A percentile compares a stretch with the other conserved stretches of the same genome.
Evolutionary conservation across 192 early-diverging fungal genomes (phyloP).

Genomic region (Entomortierella beljakovae): DNA sequence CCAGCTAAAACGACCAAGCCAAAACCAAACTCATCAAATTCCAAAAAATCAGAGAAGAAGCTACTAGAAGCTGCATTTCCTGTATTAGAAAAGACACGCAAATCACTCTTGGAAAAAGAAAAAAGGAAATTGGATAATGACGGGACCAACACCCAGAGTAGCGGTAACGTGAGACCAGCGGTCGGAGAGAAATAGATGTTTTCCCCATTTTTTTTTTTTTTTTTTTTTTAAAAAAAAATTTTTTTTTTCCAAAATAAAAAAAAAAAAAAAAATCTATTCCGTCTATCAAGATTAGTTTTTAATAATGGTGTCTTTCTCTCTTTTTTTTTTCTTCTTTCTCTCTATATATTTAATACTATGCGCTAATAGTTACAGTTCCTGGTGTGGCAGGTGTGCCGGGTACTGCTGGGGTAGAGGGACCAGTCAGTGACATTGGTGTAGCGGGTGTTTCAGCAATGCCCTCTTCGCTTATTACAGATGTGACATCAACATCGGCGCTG

Average conservation of each 20-base stretch:
- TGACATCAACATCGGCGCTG: not conserved
- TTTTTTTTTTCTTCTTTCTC: no score
- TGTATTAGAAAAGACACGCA: conserved; percentile 20
- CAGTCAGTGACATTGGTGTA: no score
- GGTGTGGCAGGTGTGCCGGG: not conserved
- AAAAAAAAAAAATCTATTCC: no score
- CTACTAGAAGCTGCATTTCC: not conserved
- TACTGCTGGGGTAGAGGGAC: not conserved
- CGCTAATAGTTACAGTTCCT: not conserved
- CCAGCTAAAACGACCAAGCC: not conserved
- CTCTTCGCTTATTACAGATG: not conserved
- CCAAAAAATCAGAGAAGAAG: not conserved
- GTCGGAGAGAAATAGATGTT: no score
- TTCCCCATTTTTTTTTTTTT: no score
- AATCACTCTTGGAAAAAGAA: conserved; percentile 7
- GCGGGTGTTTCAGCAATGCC: not conserved
- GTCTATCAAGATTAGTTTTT: no score
- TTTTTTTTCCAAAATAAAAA: no score
- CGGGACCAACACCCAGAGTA: not conserved
- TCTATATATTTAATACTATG: no score
- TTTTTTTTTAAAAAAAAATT: no score
- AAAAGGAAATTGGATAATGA: not conserved
- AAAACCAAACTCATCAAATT: not conserved
- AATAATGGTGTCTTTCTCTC: no score
- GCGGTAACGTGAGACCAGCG: not conserved